These are phyloP conservation scores for Phycomyces blakesleeanus DNA, from an alignment of 192 early-diverging fungal genomes.

Conservation along the genomic window DNA sequence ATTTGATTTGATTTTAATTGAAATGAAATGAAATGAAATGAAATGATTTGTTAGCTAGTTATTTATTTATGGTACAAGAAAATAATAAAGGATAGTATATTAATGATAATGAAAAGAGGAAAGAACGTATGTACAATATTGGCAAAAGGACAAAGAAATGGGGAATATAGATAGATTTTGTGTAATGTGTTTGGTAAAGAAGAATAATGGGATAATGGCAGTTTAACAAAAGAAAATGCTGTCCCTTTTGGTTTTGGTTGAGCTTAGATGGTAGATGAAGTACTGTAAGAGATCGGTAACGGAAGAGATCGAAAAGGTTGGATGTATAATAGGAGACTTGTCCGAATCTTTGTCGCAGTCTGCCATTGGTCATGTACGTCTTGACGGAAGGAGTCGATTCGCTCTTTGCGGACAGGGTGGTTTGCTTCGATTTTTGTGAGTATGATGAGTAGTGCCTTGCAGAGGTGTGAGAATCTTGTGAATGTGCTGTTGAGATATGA, in stretches of 20 bases:
- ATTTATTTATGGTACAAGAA: too few species aligned
- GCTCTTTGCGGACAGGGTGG: conserved; percentile 11
- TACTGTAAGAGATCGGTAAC: too few species aligned
- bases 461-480: conserved; percentile 11
- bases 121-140: too few species aligned
- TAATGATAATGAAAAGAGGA: too few species aligned
- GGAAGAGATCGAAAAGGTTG: background rate
- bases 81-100: too few species aligned
- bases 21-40: too few species aligned
- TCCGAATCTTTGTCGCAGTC: conserved; percentile 3
- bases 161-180: too few species aligned
- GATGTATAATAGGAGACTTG: background rate
- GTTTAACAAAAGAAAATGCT: background rate
- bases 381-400: conserved; percentile 13
- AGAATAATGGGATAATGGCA: background rate
- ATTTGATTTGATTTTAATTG: too few species aligned
- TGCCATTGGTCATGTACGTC: conserved; percentile 18
- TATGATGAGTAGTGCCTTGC: conserved; percentile 17
- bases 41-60: too few species aligned
- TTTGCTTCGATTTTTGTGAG: conserved; percentile 18
- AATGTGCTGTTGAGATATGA: conserved; percentile 7
- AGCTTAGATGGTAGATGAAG: too few species aligned
- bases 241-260: background rate
- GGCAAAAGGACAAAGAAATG: too few species aligned
- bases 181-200: too few species aligned